Evolutionary conservation across 140 eudicot species (phyloP), one percentile per base, ranked within the genome.

Genomic region (Bidens hawaiensis): DNA sequence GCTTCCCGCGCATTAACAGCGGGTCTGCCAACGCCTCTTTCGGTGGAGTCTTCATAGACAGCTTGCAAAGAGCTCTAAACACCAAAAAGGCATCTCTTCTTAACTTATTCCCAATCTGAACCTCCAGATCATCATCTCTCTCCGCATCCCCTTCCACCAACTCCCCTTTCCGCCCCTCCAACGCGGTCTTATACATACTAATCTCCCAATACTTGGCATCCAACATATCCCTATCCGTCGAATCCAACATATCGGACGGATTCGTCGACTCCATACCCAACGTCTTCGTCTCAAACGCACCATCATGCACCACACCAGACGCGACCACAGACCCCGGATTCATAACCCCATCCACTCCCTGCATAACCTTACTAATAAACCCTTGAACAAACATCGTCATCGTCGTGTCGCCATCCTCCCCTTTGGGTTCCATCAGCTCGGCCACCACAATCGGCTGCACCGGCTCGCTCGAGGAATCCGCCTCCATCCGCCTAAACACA

Each of bases 191-290:
- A 73, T 90, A 90, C 97, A 90, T 90, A 64, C 95, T 90, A 69
- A 90, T 83, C 88, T 90, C 97, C 97, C 97, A 90, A 68, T 90
- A 90, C 76, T 90, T 90, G 0, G 97, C 97, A 68, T 90, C 95
- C 76, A 90, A 71, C 97, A 90, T 90, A 74, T 90, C 97, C 73
- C 86, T 90, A 75, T 90, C 97, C 0, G 95, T 90, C 6, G 97
- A 90, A 76, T 90, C 97, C 74, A 90, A 73, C 86, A 90, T 79
- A 79, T 90, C 97, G 9, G 97, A 94, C 6, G 97, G 95, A 84
- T 90, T 90, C 3, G 94, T 90, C 0, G 94, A 74, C 73, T 90
- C 97, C 55, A 90, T 95, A 0, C 94, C 83, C 2, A 88, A 76
- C 27, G 88, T 89, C 67, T 41, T 83, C 5, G 90, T 79, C 79